These are phyloP conservation scores for Petasospora rhodanensis DNA, from an alignment of 1,139 yeast species.

Conservation along the genomic window DNA sequence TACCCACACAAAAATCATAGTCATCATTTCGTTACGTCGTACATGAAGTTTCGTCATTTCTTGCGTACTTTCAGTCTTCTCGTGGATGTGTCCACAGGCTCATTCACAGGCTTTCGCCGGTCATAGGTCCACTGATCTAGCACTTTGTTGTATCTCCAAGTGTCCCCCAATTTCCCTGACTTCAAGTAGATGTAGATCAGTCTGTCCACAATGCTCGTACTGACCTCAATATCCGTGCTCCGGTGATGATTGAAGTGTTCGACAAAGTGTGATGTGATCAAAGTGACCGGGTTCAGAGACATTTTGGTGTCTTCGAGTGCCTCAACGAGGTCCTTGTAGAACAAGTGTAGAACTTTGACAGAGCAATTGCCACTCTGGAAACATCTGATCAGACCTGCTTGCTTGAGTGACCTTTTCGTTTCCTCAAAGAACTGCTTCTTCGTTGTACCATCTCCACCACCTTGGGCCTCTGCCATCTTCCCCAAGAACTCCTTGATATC, in stretches of 20 bases:
- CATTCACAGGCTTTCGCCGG: too few species aligned
- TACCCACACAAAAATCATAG: too few species aligned
- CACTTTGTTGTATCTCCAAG: slow-evolving; percentile 8
- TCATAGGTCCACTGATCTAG: slow-evolving; percentile 11
- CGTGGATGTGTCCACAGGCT: too few species aligned
- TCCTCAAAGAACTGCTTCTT: slow-evolving; percentile 17
- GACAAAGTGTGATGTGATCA: slow-evolving; percentile 4
- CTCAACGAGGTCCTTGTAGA: slow-evolving; percentile 2
- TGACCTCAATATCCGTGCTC: slow-evolving; percentile 5
- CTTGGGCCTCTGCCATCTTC: slow-evolving; percentile 23
- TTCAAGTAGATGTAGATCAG: slow-evolving; percentile 9
- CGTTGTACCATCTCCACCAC: too few species aligned
- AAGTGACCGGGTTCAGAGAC: neutral
- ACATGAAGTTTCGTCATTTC: too few species aligned
- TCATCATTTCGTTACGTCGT: too few species aligned
- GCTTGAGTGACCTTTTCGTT: slow-evolving; percentile 28
- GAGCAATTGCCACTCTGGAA: slow-evolving; percentile 10
- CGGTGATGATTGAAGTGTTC: slow-evolving; percentile 6
- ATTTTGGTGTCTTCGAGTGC: slow-evolving; percentile 3
- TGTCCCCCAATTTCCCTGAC: slow-evolving; percentile 3
- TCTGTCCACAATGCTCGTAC: slow-evolving; percentile 4
- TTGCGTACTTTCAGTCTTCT: too few species aligned
- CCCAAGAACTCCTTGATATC: slow-evolving; percentile 28
- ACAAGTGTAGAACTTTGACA: slow-evolving; percentile 2
- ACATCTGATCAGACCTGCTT: slow-evolving; percentile 16